Percentiles rank a stretch among this genome's conserved stretches.
Evolutionary conservation across 805 yeast genomes (phyloP).

Genomic region (Zygoascus flipseniorum): DNA sequence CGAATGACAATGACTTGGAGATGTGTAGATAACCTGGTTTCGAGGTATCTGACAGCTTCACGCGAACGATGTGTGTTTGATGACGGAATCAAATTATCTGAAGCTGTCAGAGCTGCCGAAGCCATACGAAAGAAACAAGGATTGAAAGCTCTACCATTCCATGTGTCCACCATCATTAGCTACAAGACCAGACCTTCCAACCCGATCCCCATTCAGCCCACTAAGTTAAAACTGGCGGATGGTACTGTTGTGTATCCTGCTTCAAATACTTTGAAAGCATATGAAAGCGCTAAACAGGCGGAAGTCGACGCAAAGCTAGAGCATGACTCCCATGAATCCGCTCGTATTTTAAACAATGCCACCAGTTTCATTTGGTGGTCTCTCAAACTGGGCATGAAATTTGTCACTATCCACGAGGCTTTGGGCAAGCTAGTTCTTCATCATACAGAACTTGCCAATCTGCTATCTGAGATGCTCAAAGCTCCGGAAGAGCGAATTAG

Average conservation of each 20-base stretch:
- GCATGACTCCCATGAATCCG: neutral
- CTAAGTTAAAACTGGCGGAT: neutral
- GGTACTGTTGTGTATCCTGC: constrained; percentile 2
- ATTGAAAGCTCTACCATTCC: neutral
- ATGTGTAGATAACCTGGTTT: neutral
- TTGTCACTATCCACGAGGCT: constrained; percentile 4
- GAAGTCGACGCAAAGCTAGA: neutral
- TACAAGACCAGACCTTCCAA: neutral
- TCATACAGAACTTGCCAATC: neutral
- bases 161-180: constrained; percentile 4
- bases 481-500: neutral
- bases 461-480: neutral
- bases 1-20: neutral
- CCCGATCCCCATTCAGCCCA: constrained; percentile 4
- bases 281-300: neutral
- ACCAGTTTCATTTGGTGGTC: constrained; percentile 8
- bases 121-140: neutral
- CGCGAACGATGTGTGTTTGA: neutral
- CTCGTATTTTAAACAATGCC: constrained; percentile 1
- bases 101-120: neutral
- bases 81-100: neutral
- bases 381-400: neutral
- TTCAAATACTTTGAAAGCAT: neutral
- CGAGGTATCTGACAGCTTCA: neutral
- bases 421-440: constrained; percentile 4